Evolutionary conservation across 73 alveolate genomes (phyloP), one percentile per base, ranked within the genome.

Genomic region (Durusdinium trenchii): DNA sequence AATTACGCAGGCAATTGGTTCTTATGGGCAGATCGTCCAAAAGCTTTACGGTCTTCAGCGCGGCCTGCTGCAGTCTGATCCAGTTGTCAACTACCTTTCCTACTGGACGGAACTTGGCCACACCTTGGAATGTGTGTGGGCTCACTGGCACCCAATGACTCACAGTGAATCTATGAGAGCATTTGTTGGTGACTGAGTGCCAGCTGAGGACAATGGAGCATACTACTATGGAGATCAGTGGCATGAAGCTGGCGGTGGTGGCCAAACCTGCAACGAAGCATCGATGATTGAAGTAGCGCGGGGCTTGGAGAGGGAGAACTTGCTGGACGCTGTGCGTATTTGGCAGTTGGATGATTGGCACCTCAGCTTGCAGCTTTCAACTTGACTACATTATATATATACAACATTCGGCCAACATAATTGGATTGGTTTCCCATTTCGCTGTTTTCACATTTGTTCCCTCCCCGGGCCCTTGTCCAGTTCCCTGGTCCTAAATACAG

Each of bases 321-420:
- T 91, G 87, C 84, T 91, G 52, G 48, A 35, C 32, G 89, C 89
- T 2, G 98, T 91, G 35, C 89, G 32, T 6, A 69, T 67, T 3
- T 91, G 98, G 98, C 98, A 91, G 48, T 76, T 91, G 76, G 98
- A 91, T 69, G 98, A 91, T 42, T 91, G 98, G 98, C n/a, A n/a
- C n/a, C n/a, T n/a, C n/a, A n/a, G n/a, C n/a, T n/a, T n/a, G n/a
- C n/a, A n/a, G n/a, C n/a, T n/a, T n/a, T n/a, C n/a, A n/a, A n/a
- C n/a, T n/a, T n/a, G n/a, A n/a, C n/a, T n/a, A n/a, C n/a, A n/a
- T n/a, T n/a, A n/a, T n/a, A n/a, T n/a, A n/a, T n/a, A n/a, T n/a
- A n/a, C n/a, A n/a, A n/a, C n/a, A n/a, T n/a, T n/a, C n/a, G n/a
- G n/a, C n/a, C n/a, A n/a, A n/a, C n/a, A n/a, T n/a, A n/a, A n/a